Percentiles rank a stretch among this genome's conserved stretches.
Evolutionary conservation across 495 filamentous ascomycete genomes (phyloP).

Genomic region (Amphirosellinia nigrospora): DNA sequence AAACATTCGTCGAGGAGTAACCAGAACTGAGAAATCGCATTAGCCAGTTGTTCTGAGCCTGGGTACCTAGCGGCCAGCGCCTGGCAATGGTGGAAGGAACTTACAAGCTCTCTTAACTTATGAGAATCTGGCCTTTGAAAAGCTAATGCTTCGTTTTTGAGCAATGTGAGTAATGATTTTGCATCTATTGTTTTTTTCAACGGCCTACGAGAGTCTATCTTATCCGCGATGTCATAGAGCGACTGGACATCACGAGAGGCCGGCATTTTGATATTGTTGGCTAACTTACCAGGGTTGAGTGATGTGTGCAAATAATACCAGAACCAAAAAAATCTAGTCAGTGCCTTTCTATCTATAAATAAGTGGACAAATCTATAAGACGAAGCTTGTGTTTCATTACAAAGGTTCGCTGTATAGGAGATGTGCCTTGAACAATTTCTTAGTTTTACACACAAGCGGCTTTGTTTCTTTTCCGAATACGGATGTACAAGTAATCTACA

Average conservation of each 20-base stretch:
- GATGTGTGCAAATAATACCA: neutral
- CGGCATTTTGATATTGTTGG: slow-evolving; percentile 10
- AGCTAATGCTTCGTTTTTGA: neutral
- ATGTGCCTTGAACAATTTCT: neutral
- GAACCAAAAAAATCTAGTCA: neutral
- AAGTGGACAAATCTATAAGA: neutral
- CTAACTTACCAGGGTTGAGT: neutral
- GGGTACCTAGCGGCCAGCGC: neutral
- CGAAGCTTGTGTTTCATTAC: neutral
- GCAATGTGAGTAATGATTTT: neutral
- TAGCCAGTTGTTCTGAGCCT: neutral
- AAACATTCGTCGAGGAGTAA: neutral
- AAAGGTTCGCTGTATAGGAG: neutral
- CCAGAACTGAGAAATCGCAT: neutral
- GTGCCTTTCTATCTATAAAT: neutral
- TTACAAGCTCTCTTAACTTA: neutral
- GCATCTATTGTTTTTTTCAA: neutral
- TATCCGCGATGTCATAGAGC: neutral
- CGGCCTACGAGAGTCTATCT: neutral
- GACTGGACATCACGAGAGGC: slow-evolving; percentile 1
- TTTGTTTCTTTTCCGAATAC: neutral
- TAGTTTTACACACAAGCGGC: neutral
- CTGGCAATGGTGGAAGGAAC: neutral
- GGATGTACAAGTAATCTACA: neutral
- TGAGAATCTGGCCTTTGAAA: neutral